phyloP scores from a whole-genome alignment of 495 filamentous ascomycete species.

The Penicillium egyptiacum region DNA sequence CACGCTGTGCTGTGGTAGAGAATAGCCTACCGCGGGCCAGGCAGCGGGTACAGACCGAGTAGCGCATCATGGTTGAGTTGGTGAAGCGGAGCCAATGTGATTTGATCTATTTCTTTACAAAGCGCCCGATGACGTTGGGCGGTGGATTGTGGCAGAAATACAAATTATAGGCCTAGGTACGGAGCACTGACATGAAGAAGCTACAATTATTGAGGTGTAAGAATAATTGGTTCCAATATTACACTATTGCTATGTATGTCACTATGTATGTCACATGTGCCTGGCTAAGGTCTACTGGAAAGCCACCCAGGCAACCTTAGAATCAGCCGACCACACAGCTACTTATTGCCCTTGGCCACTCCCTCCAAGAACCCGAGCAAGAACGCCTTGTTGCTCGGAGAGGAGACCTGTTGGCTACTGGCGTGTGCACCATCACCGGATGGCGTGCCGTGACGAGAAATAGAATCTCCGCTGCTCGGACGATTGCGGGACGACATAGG shows the following conservation, averaged over 20 bases:
- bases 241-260: conserved; percentile 4
- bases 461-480: conserved; percentile 38
- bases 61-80: conserved; percentile 35
- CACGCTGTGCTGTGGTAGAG: conserved; percentile 31
- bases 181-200: too few species aligned
- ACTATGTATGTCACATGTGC: neutral
- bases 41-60: conserved; percentile 33
- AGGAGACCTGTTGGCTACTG: conserved; percentile 49
- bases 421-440: conserved; percentile 51
- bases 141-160: conserved; percentile 34
- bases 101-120: conserved; percentile 18
- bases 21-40: conserved; percentile 28
- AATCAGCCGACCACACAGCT: neutral
- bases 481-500: conserved; percentile 48
- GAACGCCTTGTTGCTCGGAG: conserved; percentile 71
- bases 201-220: neutral
- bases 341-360: conserved; percentile 52
- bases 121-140: conserved; percentile 32
- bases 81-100: conserved; percentile 17
- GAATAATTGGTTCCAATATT: conserved; percentile 3
- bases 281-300: neutral
- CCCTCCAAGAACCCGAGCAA: conserved; percentile 72
- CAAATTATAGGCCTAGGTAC: too few species aligned
- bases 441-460: conserved; percentile 38
- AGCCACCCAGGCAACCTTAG: neutral